Evolutionary conservation across 2,329 filamentous ascomycete genomes (phyloP), one percentile per base, ranked within the genome.

Genomic region (Coniochaeta hoffmannii): DNA sequence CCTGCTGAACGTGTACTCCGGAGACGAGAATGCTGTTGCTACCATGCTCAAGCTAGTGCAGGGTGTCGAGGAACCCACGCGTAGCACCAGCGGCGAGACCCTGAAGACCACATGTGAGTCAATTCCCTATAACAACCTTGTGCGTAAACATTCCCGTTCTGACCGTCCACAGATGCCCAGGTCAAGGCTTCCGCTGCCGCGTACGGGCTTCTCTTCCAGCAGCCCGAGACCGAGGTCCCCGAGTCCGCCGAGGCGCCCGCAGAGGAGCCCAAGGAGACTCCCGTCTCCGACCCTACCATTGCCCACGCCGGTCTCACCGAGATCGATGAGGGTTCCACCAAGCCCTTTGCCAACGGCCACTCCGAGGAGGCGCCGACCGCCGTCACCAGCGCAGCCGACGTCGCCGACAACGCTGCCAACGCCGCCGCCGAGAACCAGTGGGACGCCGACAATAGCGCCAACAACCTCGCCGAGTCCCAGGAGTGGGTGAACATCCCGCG

Each of bases 31-130:
- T 62, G 89, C 88, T 53, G 88, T 94, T 24, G 75, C 81, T 54
- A 83, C 87, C 56, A 90, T 90, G 73, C 72, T 89, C 65, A 91
- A 89, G 75, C 77, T 95, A 56, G 87, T 91, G 55, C 78, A 89
- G 57, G 89, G 88, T 32, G 78, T 82, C 26, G 77, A 85, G 14
- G 88, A 93, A 60, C 76, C 76, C 57, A 83, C 89, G 1, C 72
- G 76, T 60, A 86, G 82, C 61, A 86, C 88, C 28, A 76, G 78
- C 53, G 85, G 86, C 55, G 82, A 87, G 32, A 69, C 78, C 59
- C 78, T 90, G 24, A 73, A 82, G 62, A 84, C 89, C 26, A 89
- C 86, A 36, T 94, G 89, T 93, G 76, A 69, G 57, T 56, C 30
- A 8, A 10, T 10, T 30, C 22, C 38, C 22, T 15, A 28, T 10